Conservation (phyloP, 345 rosid genomes). For the Dimocarpus longan region DNA sequence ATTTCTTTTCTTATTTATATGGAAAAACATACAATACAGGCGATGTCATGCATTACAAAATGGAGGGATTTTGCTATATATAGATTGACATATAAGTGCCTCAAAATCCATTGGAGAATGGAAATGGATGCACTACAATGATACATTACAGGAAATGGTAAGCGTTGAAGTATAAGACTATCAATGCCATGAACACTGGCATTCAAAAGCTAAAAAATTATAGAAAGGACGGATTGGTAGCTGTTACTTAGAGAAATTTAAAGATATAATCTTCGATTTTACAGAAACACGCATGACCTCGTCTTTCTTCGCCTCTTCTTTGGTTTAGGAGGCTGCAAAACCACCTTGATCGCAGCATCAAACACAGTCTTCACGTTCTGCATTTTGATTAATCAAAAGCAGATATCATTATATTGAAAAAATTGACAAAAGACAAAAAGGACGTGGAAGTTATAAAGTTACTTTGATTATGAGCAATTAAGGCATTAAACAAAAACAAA, state of each 20-base stretch:
- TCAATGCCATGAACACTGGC: neutral
- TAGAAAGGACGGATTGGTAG: neutral
- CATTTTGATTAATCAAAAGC: neutral
- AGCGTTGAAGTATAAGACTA: neutral
- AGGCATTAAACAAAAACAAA: neutral
- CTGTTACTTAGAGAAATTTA: neutral
- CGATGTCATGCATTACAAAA: neutral
- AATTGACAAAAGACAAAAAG: too few relatives aligned
- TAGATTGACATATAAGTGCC: conserved; percentile 5
- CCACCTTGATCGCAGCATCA: conserved; percentile 58
- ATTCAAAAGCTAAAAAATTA: neutral
- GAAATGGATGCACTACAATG: neutral
- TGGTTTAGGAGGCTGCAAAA: conserved; percentile 53
- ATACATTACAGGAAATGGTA: neutral
- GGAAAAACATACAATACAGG: neutral
- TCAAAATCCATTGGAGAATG: conserved; percentile 4
- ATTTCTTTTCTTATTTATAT: neutral
- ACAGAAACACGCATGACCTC: conserved; percentile 41
- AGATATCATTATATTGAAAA: neutral
- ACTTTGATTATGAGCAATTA: neutral
- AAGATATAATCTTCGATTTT: neutral
- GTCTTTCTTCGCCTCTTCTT: conserved; percentile 44
- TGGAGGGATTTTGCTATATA: neutral
- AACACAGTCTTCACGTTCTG: conserved; percentile 58
- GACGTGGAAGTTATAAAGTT: too few relatives aligned